Base-by-base conservation (phyloP, 1,284 basidiomycete genomes). In the Cryptococcus neoformans region DNA sequence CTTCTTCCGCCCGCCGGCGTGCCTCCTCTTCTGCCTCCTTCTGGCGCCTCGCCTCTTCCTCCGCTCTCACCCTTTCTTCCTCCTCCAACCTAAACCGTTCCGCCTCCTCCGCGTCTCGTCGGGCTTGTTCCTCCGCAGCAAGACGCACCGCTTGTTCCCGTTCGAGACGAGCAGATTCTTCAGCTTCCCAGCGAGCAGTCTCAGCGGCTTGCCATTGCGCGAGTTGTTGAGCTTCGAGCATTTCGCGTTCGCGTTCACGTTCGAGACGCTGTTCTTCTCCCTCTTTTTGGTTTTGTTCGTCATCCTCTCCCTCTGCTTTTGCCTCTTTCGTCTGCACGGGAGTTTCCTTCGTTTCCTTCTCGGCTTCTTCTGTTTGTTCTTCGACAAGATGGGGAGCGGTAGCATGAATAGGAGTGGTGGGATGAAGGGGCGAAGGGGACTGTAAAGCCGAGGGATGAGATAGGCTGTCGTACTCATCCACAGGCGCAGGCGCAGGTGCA, bases 11-110 rank as follows among this genome's bases (percentile, higher is more conserved):
- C 17, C 37, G 35, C 53, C 17, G 11, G 37, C 51, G 46, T 41
- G 51, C 55, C 38, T 39, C 12, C 41, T 61, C 58, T 28, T 63
- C 58, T 4, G 56, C 56, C 38, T 49, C 48, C 21, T 53, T 49
- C 45, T 50, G n/a, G 14, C 39, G 49, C 16, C 44, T 37, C 58
- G 57, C 58, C 42, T 62, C 61, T n/a, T 44, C 48, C 28, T 51
- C 47, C 1, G 53, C 47, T 39, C 55, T 60, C 58, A 10, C 21
- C 44, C 39, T 53, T 21, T 44, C 49, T 9, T n/a, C n/a, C 58
- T 59, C 56, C 45, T 59, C 60, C n/a, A 9, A 34, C 9, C 28
- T 49, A 45, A 14, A 46, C 40, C 49, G 41, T 49, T 39, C 54
- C 39, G 61, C 59, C 4, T 12, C 57, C 45, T 56, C 16, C 44